phyloP scores from a whole-genome alignment of 768 basidiomycete genomes.

The Amanita phalloides region DNA sequence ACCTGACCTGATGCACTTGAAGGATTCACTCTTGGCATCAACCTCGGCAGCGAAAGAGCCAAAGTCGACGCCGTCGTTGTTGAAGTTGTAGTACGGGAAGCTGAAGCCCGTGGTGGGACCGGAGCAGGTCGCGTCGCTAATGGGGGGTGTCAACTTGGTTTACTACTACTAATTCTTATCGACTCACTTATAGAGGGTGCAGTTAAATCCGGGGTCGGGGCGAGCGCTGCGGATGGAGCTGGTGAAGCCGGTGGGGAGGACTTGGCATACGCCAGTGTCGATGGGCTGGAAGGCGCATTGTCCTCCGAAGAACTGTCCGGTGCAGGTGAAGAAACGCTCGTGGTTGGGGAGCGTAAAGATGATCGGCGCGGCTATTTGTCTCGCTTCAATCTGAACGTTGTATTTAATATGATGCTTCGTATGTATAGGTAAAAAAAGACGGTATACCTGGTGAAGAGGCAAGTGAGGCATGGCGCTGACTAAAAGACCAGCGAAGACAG shows the following conservation, averaged over 20 bases:
- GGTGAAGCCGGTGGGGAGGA: not conserved
- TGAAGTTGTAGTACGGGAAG: conserved; percentile 2
- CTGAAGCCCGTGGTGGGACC: not conserved
- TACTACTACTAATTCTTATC: too few species aligned
- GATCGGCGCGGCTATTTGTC: not conserved
- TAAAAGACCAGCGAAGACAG: not conserved
- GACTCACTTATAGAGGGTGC: not conserved
- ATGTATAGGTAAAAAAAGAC: too few species aligned
- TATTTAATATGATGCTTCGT: not conserved
- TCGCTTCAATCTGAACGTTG: not conserved
- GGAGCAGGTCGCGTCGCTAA: not conserved
- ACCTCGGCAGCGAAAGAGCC: not conserved
- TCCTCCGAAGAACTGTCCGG: not conserved
- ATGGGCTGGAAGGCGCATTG: not conserved
- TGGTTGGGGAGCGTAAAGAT: not conserved
- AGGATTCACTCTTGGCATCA: not conserved
- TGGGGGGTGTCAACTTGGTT: not conserved
- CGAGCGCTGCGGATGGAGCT: not conserved
- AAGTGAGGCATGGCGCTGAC: conserved; percentile 1
- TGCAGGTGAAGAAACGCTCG: conserved; percentile 4
- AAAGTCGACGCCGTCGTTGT: not conserved
- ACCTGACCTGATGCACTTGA: not conserved
- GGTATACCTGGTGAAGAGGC: not conserved
- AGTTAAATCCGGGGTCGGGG: conserved; percentile 3
- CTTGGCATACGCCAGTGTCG: not conserved